Percentiles rank a stretch among this genome's conserved stretches.
Conservation (phyloP, 352 stramenopile species). For the Phytophthora syringae region DNA sequence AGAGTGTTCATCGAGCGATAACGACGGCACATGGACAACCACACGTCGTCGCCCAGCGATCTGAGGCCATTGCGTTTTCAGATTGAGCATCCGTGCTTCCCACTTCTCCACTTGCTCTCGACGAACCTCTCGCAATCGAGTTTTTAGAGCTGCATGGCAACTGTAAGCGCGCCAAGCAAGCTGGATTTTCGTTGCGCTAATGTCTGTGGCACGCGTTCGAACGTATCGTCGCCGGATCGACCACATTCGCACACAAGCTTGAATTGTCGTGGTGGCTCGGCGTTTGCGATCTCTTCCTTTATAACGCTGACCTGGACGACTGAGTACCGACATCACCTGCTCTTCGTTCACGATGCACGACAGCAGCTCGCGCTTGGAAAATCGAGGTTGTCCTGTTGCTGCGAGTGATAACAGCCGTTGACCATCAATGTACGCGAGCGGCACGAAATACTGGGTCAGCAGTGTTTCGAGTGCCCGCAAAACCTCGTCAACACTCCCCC, state of each 20-base stretch:
- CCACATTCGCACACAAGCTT: slow-evolving; percentile 78
- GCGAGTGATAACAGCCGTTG: slow-evolving; percentile 78
- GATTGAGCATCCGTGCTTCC: slow-evolving; percentile 50
- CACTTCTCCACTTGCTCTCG: slow-evolving; percentile 48
- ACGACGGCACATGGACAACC: slow-evolving; percentile 83
- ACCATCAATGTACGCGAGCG: slow-evolving; percentile 87
- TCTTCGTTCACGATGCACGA: slow-evolving; percentile 89
- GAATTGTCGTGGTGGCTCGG: slow-evolving; percentile 71
- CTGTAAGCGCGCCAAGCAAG: slow-evolving; percentile 60
- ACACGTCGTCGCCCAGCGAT: slow-evolving; percentile 61
- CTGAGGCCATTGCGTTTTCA: slow-evolving; percentile 61
- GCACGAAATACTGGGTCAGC: slow-evolving; percentile 85
- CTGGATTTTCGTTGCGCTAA: slow-evolving; percentile 68
- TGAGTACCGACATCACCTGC: slow-evolving; percentile 73
- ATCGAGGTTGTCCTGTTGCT: slow-evolving; percentile 58
- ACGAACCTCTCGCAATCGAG: slow-evolving; percentile 44
- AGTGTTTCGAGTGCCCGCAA: slow-evolving; percentile 76
- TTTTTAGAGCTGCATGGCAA: slow-evolving; percentile 48
- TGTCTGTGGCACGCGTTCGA: slow-evolving; percentile 44
- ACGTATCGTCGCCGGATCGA: slow-evolving; percentile 48
- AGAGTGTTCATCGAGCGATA: slow-evolving; percentile 74
- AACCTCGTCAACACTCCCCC: slow-evolving; percentile 80
- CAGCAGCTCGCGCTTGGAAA: slow-evolving; percentile 69
- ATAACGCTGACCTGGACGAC: slow-evolving; percentile 78
- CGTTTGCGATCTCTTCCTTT: slow-evolving; percentile 74